Conservation (phyloP, 352 stramenopile genomes). For the Globisporangium heterothallicum region DNA sequence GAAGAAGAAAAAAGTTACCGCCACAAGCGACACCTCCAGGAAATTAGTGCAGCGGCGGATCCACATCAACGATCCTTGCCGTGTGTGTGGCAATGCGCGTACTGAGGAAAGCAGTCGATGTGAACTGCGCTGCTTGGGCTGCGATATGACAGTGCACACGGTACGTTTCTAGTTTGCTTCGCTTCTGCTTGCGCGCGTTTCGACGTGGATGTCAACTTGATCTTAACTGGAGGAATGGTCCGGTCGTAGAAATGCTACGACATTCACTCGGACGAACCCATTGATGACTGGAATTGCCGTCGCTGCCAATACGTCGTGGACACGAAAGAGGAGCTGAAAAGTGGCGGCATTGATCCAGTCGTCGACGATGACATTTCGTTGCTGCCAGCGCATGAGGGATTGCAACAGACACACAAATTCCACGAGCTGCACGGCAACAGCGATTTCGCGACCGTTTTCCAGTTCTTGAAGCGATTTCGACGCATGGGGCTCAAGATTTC, state of each 20-base stretch:
- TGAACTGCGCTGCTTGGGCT: conserved; percentile 54
- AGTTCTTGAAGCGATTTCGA: conserved; percentile 66
- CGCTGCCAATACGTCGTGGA: conserved; percentile 50
- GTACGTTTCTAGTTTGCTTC: conserved; percentile 4
- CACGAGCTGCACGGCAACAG: conserved; percentile 33
- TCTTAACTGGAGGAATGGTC: too few species aligned
- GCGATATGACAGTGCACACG: conserved; percentile 70
- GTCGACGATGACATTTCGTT: conserved; percentile 4
- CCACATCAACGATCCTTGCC: conserved; percentile 59
- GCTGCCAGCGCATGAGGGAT: conserved; percentile 32
- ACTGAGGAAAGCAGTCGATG: conserved; percentile 44
- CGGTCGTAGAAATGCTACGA: conserved; percentile 41
- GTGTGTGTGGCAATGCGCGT: conserved; percentile 52
- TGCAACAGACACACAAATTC: conserved; percentile 24
- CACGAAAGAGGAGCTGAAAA: conserved; percentile 17
- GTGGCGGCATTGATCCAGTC: conserved; percentile 7
- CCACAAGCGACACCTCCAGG: conserved; percentile 13
- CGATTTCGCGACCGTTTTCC: conserved; percentile 54
- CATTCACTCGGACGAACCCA: conserved; percentile 32
- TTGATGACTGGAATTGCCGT: conserved; percentile 49
- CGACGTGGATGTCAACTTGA: background rate
- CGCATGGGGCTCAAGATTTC: conserved; percentile 47
- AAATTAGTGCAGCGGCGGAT: conserved; percentile 72
- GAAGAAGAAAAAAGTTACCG: conserved; percentile 15
- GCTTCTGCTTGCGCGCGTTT: background rate